Percentiles rank a stretch among this genome's conserved stretches.
These are phyloP conservation scores for Tricholoma sp. DNA, from an alignment of 768 basidiomycete genomes.

Conservation along the genomic window DNA sequence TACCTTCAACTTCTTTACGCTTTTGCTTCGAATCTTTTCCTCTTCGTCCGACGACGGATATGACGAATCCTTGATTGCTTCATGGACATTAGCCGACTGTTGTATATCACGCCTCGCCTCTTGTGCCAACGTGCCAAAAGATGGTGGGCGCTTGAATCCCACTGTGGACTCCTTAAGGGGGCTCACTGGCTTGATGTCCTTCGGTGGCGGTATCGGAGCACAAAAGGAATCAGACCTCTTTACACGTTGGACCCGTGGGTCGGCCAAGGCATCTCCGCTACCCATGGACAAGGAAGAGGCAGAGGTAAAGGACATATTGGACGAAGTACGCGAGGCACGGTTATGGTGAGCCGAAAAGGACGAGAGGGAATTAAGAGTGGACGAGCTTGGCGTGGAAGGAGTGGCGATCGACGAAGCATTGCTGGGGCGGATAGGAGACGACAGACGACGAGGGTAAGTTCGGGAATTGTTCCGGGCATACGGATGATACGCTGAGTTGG, in stretches of 20 bases:
- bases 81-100: conserved; percentile 10
- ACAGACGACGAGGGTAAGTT: conserved; percentile 28
- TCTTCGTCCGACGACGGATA: conserved; percentile 72
- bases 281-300: conserved; percentile 37
- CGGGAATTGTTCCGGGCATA: conserved; percentile 44
- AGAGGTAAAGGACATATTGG: conserved; percentile 40
- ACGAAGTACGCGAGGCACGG: conserved; percentile 36
- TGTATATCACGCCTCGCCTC: conserved; percentile 18
- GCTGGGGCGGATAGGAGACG: conserved; percentile 34
- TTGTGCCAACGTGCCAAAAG: conserved; percentile 42
- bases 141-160: conserved; percentile 54
- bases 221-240: conserved; percentile 46
- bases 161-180: conserved; percentile 14
- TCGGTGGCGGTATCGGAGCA: conserved; percentile 25
- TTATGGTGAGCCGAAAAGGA: conserved; percentile 33
- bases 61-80: conserved; percentile 31
- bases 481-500: conserved; percentile 50
- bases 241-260: conserved; percentile 49
- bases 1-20: conserved; percentile 57
- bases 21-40: conserved; percentile 55
- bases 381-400: conserved; percentile 61
- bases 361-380: conserved; percentile 50
- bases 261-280: conserved; percentile 31
- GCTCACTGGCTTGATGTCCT: conserved; percentile 20
- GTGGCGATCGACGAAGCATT: conserved; percentile 40